phyloP scores from a whole-genome alignment of 1,284 basidiomycete species.

The Lentinus polychrous region DNA sequence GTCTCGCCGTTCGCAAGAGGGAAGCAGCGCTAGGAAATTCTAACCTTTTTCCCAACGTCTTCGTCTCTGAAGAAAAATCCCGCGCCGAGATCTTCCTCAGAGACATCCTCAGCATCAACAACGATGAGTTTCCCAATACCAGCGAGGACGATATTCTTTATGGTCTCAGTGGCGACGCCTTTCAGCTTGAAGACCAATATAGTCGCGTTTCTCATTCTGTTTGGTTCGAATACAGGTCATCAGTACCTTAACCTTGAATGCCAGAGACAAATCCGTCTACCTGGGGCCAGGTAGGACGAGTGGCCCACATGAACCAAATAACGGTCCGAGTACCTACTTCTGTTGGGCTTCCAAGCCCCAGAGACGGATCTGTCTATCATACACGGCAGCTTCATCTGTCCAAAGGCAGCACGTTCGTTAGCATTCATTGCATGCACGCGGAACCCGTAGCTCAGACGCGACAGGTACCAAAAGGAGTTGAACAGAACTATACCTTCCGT shows the following conservation, averaged over 20 bases:
- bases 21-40: slow-evolving; percentile 4
- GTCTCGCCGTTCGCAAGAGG: background rate
- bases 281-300: background rate
- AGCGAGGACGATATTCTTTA: slow-evolving; percentile 89
- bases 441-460: background rate
- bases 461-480: background rate
- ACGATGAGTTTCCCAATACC: slow-evolving; percentile 71
- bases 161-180: slow-evolving; percentile 89
- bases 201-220: slow-evolving; percentile 89
- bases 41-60: slow-evolving; percentile 84
- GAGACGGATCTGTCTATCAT: slow-evolving; percentile 95
- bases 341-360: slow-evolving; percentile 99
- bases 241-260: background rate
- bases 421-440: background rate
- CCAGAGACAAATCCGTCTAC: background rate
- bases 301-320: background rate
- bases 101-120: slow-evolving; percentile 55
- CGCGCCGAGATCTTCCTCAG: slow-evolving; percentile 79
- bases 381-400: slow-evolving; percentile 78
- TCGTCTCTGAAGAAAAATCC: slow-evolving; percentile 94
- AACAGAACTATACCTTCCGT: slow-evolving; percentile 32
- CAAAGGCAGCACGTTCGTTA: background rate
- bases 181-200: slow-evolving; percentile 80
- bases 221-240: slow-evolving; percentile 7
- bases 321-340: slow-evolving; percentile 42